Evolutionary conservation across 1,284 basidiomycete species (phyloP).

Genomic region (Tranzscheliella williamsii): DNA sequence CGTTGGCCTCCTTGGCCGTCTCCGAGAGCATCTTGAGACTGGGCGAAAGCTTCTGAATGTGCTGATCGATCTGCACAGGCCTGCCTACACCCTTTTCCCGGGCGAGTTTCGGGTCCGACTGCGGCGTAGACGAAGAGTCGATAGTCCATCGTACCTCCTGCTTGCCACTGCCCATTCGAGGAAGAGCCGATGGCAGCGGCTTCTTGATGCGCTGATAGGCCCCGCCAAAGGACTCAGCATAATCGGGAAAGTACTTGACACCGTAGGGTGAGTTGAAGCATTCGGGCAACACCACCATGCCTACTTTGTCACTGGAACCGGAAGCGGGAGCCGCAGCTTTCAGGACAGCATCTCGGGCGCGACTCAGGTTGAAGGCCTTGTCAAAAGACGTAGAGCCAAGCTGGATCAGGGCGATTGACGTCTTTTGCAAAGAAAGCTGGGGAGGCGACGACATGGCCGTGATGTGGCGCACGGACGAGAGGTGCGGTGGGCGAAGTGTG

Average conservation of each 20-base stretch:
- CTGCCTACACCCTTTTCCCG: constrained; percentile 33
- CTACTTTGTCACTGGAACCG: constrained; percentile 25
- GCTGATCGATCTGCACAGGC: constrained; percentile 67
- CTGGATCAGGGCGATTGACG: constrained; percentile 52
- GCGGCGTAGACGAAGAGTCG: constrained; percentile 34
- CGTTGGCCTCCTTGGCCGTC: constrained; percentile 76
- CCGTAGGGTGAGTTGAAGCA: constrained; percentile 99
- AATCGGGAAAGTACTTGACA: constrained; percentile 65
- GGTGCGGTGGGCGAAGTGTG: too few species aligned
- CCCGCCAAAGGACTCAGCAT: constrained; percentile 54
- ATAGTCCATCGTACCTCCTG: constrained; percentile 44
- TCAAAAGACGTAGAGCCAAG: constrained; percentile 53
- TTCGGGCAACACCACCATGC: constrained; percentile 68
- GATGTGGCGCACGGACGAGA: background rate
- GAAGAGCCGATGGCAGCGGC: constrained; percentile 28
- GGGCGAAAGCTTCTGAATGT: constrained; percentile 55
- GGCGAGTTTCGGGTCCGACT: constrained; percentile 22
- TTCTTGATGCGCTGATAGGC: constrained; percentile 52
- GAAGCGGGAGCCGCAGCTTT: constrained; percentile 7
- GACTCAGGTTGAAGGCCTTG: constrained; percentile 52
- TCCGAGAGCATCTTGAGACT: constrained; percentile 83
- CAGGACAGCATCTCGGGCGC: constrained; percentile 42
- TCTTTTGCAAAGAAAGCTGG: constrained; percentile 27
- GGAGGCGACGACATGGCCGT: constrained; percentile 29
- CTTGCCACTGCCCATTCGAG: constrained; percentile 31